These are phyloP conservation scores for Penicillium corylophilum DNA, from an alignment of 2,329 filamentous ascomycete genomes.

Conservation along the genomic window DNA sequence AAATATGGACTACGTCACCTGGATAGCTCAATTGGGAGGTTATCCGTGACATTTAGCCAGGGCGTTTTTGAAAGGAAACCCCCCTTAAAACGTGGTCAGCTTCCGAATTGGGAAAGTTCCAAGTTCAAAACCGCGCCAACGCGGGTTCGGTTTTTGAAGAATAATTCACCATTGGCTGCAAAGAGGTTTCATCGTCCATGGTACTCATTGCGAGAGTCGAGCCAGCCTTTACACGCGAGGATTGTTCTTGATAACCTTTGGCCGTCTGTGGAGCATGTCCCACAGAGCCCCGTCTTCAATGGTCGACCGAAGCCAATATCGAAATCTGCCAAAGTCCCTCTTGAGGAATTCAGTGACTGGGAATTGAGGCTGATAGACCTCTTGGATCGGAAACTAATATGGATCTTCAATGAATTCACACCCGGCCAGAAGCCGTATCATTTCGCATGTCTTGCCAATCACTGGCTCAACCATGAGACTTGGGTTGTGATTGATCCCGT, in stretches of 20 bases:
- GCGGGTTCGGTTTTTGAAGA: background rate
- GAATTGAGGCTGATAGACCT: slow-evolving; percentile 38
- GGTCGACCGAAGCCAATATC: background rate
- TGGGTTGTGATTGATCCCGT: slow-evolving; percentile 42
- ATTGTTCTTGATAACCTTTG: background rate
- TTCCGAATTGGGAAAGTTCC: background rate
- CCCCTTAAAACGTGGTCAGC: background rate
- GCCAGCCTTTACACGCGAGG: background rate
- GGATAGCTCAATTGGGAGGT: background rate
- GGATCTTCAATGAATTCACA: slow-evolving; percentile 39
- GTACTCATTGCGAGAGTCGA: slow-evolving; percentile 1
- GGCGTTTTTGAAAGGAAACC: background rate
- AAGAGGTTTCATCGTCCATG: background rate
- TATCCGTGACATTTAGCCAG: background rate
- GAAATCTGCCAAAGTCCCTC: background rate
- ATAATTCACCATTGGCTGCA: background rate
- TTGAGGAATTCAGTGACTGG: slow-evolving; percentile 29
- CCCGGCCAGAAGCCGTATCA: slow-evolving; percentile 42
- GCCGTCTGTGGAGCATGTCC: background rate
- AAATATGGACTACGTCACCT: background rate
- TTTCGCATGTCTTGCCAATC: slow-evolving; percentile 41
- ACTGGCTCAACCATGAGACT: slow-evolving; percentile 43
- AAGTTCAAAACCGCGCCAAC: slow-evolving; percentile 5
- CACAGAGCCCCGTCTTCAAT: background rate
- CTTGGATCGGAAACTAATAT: slow-evolving; percentile 38